These are phyloP conservation scores for Tephrocybe rancida DNA, from an alignment of 768 basidiomycete genomes.

Conservation along the genomic window DNA sequence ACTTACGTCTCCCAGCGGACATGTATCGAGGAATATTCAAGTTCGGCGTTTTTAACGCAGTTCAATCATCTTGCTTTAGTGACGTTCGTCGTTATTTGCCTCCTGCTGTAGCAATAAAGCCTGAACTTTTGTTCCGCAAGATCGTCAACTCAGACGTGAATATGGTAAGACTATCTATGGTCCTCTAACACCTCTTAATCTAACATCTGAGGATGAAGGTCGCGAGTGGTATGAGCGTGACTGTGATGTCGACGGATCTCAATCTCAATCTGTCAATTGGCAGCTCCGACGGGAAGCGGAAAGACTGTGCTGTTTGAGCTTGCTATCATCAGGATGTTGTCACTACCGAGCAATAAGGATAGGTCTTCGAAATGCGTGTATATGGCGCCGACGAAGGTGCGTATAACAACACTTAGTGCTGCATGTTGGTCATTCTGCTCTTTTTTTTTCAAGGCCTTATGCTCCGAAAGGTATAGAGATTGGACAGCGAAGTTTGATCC, in stretches of 20 bases:
- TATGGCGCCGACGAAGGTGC: slow-evolving; percentile 89
- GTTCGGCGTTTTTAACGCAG: slow-evolving; percentile 88
- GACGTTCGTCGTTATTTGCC: slow-evolving; percentile 46
- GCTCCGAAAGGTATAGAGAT: slow-evolving; percentile 80
- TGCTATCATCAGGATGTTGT: slow-evolving; percentile 77
- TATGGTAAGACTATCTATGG: slow-evolving; percentile 45
- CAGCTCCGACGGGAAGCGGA: slow-evolving; percentile 95
- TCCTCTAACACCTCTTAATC: not conserved
- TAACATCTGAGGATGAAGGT: slow-evolving; percentile 46
- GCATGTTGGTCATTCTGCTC: not conserved
- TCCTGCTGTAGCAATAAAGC: not conserved
- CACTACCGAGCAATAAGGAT: slow-evolving; percentile 35
- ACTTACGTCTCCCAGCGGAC: slow-evolving; percentile 57
- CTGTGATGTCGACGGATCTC: not conserved
- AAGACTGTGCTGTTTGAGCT: slow-evolving; percentile 97
- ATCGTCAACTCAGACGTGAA: slow-evolving; percentile 63
- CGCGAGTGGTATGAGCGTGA: slow-evolving; percentile 61
- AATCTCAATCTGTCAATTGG: not conserved
- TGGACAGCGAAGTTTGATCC: slow-evolving; percentile 83
- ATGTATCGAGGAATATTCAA: slow-evolving; percentile 81
- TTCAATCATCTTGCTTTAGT: slow-evolving; percentile 85
- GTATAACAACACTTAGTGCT: not conserved
- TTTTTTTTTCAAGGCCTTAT: slow-evolving; percentile 65
- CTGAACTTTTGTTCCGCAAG: slow-evolving; percentile 31
- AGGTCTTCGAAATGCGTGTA: slow-evolving; percentile 77